These are phyloP conservation scores for Cucumis melo DNA, from an alignment of 306 rosid genomes.

Conservation along the genomic window DNA sequence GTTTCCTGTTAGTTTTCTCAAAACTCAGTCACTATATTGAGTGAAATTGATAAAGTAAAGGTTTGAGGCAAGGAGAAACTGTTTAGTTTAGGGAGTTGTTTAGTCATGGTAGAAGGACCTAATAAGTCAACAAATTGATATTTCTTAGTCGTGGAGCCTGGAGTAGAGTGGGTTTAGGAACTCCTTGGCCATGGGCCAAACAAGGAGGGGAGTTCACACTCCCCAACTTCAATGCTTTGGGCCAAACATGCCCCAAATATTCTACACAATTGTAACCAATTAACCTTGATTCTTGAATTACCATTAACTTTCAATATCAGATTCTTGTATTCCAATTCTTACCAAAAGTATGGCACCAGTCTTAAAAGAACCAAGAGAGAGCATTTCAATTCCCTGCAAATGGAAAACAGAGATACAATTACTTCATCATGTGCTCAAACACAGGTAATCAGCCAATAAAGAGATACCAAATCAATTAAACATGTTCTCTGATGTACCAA, in stretches of 20 bases:
- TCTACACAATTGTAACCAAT: background rate
- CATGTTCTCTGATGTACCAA: background rate
- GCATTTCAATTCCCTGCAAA: slow-evolving; percentile 97
- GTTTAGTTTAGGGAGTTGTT: no score
- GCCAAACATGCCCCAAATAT: background rate
- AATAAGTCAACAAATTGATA: no score
- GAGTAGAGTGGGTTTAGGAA: no score
- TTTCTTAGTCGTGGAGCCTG: no score
- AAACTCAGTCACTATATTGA: background rate
- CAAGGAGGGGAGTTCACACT: no score
- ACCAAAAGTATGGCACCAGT: slow-evolving; percentile 98
- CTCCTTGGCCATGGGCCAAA: no score
- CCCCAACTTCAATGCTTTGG: no score
- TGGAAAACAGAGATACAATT: slow-evolving; percentile 2
- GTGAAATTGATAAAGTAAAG: background rate
- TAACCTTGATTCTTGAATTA: background rate
- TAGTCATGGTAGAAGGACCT: no score
- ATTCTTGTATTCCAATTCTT: slow-evolving; percentile 15
- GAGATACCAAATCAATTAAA: background rate
- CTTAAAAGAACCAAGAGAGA: slow-evolving; percentile 97
- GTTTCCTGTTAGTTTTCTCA: background rate
- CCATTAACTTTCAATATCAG: background rate
- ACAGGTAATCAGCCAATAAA: background rate
- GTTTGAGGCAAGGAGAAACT: no score
- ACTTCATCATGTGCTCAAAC: background rate